Percentiles rank a stretch among this genome's conserved stretches.
These are phyloP conservation scores for Capronia coronata DNA, from an alignment of 2,329 filamentous ascomycete species.

Conservation along the genomic window DNA sequence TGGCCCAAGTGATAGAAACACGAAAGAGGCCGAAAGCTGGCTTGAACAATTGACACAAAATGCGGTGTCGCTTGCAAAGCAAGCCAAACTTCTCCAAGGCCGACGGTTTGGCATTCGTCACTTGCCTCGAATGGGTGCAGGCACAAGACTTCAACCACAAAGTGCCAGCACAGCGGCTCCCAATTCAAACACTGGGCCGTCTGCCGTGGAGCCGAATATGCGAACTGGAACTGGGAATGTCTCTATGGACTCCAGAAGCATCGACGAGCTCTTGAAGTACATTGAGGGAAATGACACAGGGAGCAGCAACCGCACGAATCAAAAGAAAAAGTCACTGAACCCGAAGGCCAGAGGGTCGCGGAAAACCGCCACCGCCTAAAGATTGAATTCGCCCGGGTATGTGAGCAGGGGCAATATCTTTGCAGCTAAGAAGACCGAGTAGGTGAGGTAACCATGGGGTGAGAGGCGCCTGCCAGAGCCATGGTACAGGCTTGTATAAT, in stretches of 20 bases:
- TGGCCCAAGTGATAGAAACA: slow-evolving; percentile 88
- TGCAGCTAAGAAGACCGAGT: not conserved
- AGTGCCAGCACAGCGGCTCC: slow-evolving; percentile 42
- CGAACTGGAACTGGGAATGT: slow-evolving; percentile 34
- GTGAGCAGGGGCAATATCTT: not conserved
- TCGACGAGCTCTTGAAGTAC: slow-evolving; percentile 89
- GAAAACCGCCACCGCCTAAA: slow-evolving; percentile 10
- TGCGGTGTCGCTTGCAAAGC: slow-evolving; percentile 88
- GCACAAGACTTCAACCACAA: slow-evolving; percentile 27
- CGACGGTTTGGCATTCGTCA: slow-evolving; percentile 61
- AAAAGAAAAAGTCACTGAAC: slow-evolving; percentile 34
- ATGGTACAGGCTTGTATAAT: not conserved
- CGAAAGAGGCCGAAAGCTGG: slow-evolving; percentile 95
- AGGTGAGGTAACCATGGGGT: not conserved
- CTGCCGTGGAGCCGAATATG: slow-evolving; percentile 13
- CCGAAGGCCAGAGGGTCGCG: slow-evolving; percentile 26
- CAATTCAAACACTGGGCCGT: slow-evolving; percentile 36
- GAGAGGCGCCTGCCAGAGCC: not conserved
- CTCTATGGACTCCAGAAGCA: slow-evolving; percentile 67
- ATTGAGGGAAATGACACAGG: slow-evolving; percentile 65
- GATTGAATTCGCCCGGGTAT: not conserved
- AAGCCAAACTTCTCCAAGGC: slow-evolving; percentile 77
- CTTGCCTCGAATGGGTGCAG: slow-evolving; percentile 57
- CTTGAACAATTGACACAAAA: slow-evolving; percentile 93
- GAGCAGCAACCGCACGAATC: slow-evolving; percentile 39